Percentiles rank a stretch among this genome's conserved stretches.
Conservation (phyloP, 2,329 filamentous ascomycete species). For the Samsoniella hepiali region DNA sequence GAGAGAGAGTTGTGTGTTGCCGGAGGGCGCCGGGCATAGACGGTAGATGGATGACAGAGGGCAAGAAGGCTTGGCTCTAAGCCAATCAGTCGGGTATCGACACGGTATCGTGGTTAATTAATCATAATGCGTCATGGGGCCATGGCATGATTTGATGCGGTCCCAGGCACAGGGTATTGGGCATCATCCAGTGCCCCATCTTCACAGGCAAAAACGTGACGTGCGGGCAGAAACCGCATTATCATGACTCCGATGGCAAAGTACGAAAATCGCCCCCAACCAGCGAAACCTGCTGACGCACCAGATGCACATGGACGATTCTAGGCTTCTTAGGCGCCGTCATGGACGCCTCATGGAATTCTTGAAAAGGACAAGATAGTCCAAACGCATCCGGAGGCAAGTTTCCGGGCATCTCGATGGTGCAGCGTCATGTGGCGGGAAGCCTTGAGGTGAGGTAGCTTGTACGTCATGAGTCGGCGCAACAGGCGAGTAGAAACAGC, state of each 20-base stretch:
- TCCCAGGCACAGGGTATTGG: not conserved
- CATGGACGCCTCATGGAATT: conserved; percentile 9
- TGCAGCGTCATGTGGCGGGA: not conserved
- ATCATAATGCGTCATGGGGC: not conserved
- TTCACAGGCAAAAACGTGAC: not conserved
- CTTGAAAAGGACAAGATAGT: not conserved
- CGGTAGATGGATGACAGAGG: not conserved
- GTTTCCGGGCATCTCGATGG: conserved; percentile 19
- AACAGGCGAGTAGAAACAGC: conserved; percentile 1
- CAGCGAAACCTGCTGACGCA: not conserved
- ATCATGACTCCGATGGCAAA: not conserved
- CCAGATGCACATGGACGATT: not conserved
- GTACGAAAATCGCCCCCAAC: not conserved
- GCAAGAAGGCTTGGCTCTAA: not conserved
- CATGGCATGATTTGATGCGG: not conserved
- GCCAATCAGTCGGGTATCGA: not conserved
- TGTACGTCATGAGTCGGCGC: conserved; percentile 8
- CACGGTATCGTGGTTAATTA: not conserved
- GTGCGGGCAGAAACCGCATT: not conserved
- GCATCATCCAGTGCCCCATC: not conserved
- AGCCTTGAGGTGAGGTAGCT: conserved; percentile 9
- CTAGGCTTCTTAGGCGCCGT: not conserved
- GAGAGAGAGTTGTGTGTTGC: not conserved
- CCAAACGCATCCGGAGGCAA: conserved; percentile 8
- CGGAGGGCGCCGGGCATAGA: not conserved